Evolutionary conservation across 1,284 basidiomycete genomes (phyloP), one percentile per base, ranked within the genome.

Genomic region (Rugiboletus extremiorientalis): DNA sequence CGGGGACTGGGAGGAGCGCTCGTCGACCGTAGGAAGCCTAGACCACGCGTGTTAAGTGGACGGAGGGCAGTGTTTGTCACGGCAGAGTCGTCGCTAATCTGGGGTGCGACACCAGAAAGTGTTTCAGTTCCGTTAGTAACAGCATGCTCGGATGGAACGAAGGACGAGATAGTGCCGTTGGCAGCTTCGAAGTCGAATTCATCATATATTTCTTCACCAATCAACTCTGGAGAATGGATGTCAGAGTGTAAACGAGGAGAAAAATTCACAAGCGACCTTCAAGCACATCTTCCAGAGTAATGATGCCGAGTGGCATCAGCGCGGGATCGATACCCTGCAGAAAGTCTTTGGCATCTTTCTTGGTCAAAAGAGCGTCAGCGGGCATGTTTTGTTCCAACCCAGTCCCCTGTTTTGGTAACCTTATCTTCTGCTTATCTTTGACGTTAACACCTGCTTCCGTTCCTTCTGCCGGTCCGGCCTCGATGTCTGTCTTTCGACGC

Each of bases 221-320:
- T 93, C 11, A 94, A 79, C 68, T 94, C 92, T 91, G 65, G 22
- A 56, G 45, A 28, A 28, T 5, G 3, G 7, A 56, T 6, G 44
- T 60, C 12, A 62, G 53, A 56, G 14, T 31, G n/a, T 33, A n/a
- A 33, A 33, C 34, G 48, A 34, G 37, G 52, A 30, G 9, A 48
- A 4, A 49, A 40, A 40, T 8, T n/a, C 31, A 31, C 18, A 28
- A 45, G 65, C 41, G 56, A 88, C 91, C 88, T 83, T 96, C 94
- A 12, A 96, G 79, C 20, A 96, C 92, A 63, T 96, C 94, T 72
- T 96, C 94, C 5, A 96, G 80, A 2, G 94, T 96, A 63, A 96
- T 96, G 69, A 96, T 94, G 58, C 94, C 94, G 27, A 96, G 77
- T 3, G 93, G 93, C 79, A 85, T 87, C 33, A 90, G 79, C 31